Percentiles rank a stretch among this genome's conserved stretches.
Evolutionary conservation across 2,329 filamentous ascomycete genomes (phyloP).

Genomic region (Ceratocystis destructans): DNA sequence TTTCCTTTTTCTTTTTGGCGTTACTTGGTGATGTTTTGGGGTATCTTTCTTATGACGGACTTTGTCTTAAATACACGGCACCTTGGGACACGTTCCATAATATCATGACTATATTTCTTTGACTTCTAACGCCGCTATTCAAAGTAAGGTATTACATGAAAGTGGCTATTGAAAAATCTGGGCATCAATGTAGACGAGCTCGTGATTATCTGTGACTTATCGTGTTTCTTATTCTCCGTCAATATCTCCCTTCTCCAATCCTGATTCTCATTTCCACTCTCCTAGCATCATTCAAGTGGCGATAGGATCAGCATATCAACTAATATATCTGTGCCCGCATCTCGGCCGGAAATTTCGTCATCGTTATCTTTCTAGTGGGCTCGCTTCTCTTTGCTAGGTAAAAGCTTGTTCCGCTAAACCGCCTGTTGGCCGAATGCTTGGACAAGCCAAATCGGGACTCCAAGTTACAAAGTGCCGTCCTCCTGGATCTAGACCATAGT

Average conservation of each 20-base stretch:
- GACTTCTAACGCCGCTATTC: neutral
- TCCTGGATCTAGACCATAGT: neutral
- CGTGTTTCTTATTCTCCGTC: neutral
- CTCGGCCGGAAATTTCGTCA: neutral
- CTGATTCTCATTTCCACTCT: neutral
- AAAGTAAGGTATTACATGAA: neutral
- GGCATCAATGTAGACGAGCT: no score
- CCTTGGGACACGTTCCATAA: neutral
- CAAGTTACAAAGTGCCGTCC: neutral
- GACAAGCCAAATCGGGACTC: no score
- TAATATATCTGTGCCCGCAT: neutral
- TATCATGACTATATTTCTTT: neutral
- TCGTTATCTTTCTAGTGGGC: neutral
- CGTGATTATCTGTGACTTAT: neutral
- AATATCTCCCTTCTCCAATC: neutral
- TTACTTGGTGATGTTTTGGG: neutral
- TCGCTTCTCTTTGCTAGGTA: neutral
- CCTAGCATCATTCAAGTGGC: neutral
- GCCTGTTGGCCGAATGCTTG: neutral
- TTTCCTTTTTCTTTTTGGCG: conserved; percentile 6
- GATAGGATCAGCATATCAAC: neutral
- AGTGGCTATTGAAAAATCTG: neutral
- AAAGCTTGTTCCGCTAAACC: neutral
- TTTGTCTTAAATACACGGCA: conserved; percentile 1
- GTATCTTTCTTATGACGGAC: neutral